Evolutionary conservation across 2,329 filamentous ascomycete genomes (phyloP).

Genomic region (Phyllosticta citrichinensis): DNA sequence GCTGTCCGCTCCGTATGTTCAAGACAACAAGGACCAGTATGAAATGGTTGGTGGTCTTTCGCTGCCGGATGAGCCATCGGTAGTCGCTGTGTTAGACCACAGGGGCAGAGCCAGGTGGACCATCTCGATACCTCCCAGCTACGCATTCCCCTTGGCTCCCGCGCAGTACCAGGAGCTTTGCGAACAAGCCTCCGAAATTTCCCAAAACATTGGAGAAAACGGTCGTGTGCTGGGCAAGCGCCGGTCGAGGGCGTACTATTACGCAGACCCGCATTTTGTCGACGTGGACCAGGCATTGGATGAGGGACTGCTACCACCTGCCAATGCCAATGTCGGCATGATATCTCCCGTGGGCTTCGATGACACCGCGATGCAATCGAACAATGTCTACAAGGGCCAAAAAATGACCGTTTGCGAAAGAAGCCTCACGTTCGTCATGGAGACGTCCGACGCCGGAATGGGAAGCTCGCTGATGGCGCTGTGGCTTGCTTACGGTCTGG

Average conservation of each 20-base stretch:
- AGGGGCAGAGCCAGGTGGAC: slow-evolving; percentile 65
- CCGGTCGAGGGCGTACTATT: slow-evolving; percentile 46
- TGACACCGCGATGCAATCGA: slow-evolving; percentile 10
- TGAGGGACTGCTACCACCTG: slow-evolving; percentile 48
- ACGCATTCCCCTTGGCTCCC: slow-evolving; percentile 56
- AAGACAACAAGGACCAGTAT: slow-evolving; percentile 39
- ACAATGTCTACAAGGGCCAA: slow-evolving; percentile 16
- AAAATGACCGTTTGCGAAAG: slow-evolving; percentile 51
- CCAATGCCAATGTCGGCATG: slow-evolving; percentile 20
- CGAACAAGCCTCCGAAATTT: slow-evolving; percentile 54
- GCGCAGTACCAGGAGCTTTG: slow-evolving; percentile 62
- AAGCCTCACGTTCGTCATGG: slow-evolving; percentile 69
- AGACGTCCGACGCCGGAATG: slow-evolving; percentile 63
- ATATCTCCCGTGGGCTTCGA: slow-evolving; percentile 16
- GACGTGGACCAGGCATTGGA: slow-evolving; percentile 64
- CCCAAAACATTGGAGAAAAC: slow-evolving; percentile 27
- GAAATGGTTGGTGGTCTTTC: slow-evolving; percentile 57
- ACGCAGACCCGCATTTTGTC: slow-evolving; percentile 58
- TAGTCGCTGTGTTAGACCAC: slow-evolving; percentile 58
- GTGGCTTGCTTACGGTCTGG: slow-evolving; percentile 77
- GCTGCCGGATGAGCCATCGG: slow-evolving; percentile 62
- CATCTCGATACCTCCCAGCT: slow-evolving; percentile 60
- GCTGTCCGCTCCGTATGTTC: neutral
- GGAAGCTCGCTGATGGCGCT: slow-evolving; percentile 67
- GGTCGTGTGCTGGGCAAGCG: slow-evolving; percentile 13